phyloP scores from a whole-genome alignment of 331 rosid genomes.

The Malus hybrid region DNA sequence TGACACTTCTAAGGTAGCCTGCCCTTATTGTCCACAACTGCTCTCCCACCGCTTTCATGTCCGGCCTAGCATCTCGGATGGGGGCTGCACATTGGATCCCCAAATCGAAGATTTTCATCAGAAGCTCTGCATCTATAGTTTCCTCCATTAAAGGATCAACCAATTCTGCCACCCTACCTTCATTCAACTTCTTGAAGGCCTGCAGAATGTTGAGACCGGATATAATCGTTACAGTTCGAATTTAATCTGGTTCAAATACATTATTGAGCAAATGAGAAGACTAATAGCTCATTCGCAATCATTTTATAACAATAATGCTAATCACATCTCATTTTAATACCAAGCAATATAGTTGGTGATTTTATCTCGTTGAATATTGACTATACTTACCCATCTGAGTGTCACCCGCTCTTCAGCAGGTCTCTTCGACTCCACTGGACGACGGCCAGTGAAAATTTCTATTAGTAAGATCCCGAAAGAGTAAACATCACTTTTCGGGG shows the following conservation, averaged over 20 bases:
- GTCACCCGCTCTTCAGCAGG: slow-evolving; percentile 69
- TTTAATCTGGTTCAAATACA: no score
- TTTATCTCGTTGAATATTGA: not conserved
- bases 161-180: slow-evolving; percentile 44
- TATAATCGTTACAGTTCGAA: not conserved
- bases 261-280: no score
- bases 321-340: no score
- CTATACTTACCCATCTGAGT: slow-evolving; percentile 66
- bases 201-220: slow-evolving; percentile 21
- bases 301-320: no score
- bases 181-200: slow-evolving; percentile 71
- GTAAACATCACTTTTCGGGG: slow-evolving; percentile 89
- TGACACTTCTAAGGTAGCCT: slow-evolving; percentile 50
- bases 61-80: slow-evolving; percentile 62
- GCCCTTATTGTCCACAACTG: slow-evolving; percentile 87
- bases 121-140: slow-evolving; percentile 42
- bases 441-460: slow-evolving; percentile 86
- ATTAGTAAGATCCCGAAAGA: slow-evolving; percentile 85
- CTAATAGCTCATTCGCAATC: no score
- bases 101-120: slow-evolving; percentile 56
- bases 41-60: slow-evolving; percentile 82
- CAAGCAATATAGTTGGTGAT: no score
- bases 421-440: slow-evolving; percentile 81
- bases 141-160: slow-evolving; percentile 77
- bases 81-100: slow-evolving; percentile 91